phyloP scores from a whole-genome alignment of 805 yeast genomes.

The Teunomyces stri region DNA sequence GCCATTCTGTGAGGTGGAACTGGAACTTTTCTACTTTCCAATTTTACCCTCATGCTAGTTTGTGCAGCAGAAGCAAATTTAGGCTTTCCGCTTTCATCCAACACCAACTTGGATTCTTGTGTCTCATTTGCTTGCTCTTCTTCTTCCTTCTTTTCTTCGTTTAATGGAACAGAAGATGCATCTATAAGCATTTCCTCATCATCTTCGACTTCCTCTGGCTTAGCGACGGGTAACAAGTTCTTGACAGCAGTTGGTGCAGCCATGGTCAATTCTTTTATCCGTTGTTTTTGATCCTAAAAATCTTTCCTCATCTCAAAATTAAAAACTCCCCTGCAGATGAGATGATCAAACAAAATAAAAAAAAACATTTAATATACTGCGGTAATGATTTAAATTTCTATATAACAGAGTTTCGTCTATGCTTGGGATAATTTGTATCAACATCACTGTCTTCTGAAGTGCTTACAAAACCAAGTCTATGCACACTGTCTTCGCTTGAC shows the following conservation, averaged over 20 bases:
- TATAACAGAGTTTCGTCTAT: neutral
- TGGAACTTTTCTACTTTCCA: slow-evolving; percentile 83
- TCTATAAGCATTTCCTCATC: slow-evolving; percentile 54
- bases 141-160: slow-evolving; percentile 13
- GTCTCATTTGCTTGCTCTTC: slow-evolving; percentile 20
- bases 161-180: slow-evolving; percentile 25
- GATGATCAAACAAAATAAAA: too few relatives aligned
- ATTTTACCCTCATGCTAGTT: slow-evolving; percentile 63
- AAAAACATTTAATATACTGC: neutral
- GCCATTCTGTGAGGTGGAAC: slow-evolving; percentile 98
- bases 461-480: neutral
- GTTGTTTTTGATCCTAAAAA: slow-evolving; percentile 1
- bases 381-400: neutral
- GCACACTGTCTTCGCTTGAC: neutral
- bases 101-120: slow-evolving; percentile 40
- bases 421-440: neutral
- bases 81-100: slow-evolving; percentile 88
- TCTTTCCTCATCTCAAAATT: slow-evolving; percentile 1
- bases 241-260: slow-evolving; percentile 11
- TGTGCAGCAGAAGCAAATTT: slow-evolving; percentile 72
- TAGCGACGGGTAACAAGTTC: slow-evolving; percentile 3
- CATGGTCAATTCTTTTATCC: neutral
- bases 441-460: neutral
- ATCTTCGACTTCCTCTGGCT: slow-evolving; percentile 19
- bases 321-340: neutral